Evolutionary conservation across 192 early-diverging fungal genomes (phyloP), one percentile per base, ranked within the genome.

Genomic region (Coemansia sp.): DNA sequence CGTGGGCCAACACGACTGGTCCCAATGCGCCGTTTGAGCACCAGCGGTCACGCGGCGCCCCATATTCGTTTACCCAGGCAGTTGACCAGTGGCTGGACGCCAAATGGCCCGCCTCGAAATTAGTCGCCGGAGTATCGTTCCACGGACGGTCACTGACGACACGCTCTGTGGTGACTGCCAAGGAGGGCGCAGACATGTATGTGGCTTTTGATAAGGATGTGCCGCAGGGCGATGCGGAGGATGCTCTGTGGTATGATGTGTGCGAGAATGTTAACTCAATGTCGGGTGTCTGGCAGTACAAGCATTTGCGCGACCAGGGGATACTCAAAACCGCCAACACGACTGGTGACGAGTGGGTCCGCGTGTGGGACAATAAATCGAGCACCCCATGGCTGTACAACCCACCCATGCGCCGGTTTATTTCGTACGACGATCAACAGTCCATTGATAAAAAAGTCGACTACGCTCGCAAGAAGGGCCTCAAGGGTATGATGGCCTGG

Each of bases 361-460:
- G 82, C 0, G 54, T 81, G 44, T 85, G 83, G 84, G 85, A 88
- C 59, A 58, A 78, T 14, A 41, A 53, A 38, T 64, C 83, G 12
- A 57, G 82, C 29, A 83, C 82, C 18, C 85, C 85, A 27, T 84
- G 85, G 77, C 57, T 81, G 60, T 84, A 82, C 43, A 85, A 85
- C 44, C 72, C 82, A 9, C 62, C 75, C 8, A 80, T 75, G 60
- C 84, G 86, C 35, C 76, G 82, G 7, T 93, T 86, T 55, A 82
- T 93, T 35, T 88, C 89, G 9, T 93, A 91, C 62, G 91, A 93
- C 57, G 91, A 93, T 60, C 75, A 83, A n/a, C 63, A 77, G 32
- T 90, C 88, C 2, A 33, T 91, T 6, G 65, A 68, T 5, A 61
- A 72, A 43, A 93, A 93, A 63, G 83, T 88, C 8, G 74, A 83